Evolutionary conservation across 306 rosid species (phyloP).

Genomic region (Pyrus pyrifolia): DNA sequence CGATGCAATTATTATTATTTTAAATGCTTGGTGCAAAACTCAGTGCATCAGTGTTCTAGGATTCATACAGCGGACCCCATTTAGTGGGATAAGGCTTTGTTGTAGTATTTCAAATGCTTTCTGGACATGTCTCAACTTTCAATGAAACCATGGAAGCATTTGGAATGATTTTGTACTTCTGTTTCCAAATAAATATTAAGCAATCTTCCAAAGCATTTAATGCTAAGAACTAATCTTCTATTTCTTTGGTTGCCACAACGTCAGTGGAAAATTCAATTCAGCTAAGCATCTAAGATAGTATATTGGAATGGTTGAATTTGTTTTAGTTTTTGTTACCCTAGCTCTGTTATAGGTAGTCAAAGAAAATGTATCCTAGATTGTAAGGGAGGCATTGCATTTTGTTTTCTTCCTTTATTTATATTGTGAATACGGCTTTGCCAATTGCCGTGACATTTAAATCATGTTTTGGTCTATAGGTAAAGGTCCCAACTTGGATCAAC

Average conservation of each 20-base stretch:
- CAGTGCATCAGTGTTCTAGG: no score
- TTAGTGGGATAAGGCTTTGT: neutral
- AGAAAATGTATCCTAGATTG: neutral
- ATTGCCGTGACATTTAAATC: neutral
- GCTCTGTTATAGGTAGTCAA: neutral
- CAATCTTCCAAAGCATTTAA: neutral
- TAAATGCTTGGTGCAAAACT: no score
- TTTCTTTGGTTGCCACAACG: neutral
- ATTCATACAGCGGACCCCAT: no score
- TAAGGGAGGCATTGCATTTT: neutral
- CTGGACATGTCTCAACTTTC: neutral
- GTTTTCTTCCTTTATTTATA: neutral
- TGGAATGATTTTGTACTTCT: neutral
- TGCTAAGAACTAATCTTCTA: neutral
- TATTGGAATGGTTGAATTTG: neutral
- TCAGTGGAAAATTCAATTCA: neutral
- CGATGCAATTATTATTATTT: neutral
- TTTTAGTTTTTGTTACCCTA: neutral
- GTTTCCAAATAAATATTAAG: neutral
- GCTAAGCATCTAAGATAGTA: neutral
- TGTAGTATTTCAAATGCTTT: neutral
- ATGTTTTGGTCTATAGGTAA: conserved; percentile 47
- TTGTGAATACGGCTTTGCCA: neutral
- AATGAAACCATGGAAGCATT: neutral
- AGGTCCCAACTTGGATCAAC: conserved; percentile 80